Conservation (phyloP, 164 flowering plant species). For the Liquidambar formosana region DNA sequence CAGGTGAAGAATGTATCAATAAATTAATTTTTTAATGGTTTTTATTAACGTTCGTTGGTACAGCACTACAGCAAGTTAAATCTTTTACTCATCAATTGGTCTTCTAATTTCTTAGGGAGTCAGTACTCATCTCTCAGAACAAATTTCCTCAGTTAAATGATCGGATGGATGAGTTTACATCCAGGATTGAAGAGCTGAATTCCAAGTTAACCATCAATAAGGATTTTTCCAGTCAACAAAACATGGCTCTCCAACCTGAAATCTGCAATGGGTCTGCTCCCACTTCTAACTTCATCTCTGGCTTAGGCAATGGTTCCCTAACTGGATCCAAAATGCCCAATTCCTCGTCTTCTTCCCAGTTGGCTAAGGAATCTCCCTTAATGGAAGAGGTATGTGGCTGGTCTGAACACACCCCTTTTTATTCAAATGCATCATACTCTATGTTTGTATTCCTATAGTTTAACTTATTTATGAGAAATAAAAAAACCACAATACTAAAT, state of each 20-base stretch:
- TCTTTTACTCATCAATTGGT: not conserved
- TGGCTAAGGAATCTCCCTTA: constrained; percentile 71
- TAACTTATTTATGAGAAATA: not conserved
- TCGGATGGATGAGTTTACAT: constrained; percentile 89
- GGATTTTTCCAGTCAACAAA: constrained; percentile 60
- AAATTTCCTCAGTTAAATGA: constrained; percentile 82
- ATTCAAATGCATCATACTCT: not conserved
- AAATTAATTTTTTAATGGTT: not conserved
- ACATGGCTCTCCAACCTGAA: constrained; percentile 58
- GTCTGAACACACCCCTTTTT: not conserved
- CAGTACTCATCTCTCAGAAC: constrained; percentile 80
- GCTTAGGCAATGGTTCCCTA: constrained; percentile 70
- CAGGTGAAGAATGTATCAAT: constrained; percentile 40
- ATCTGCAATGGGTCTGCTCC: constrained; percentile 81
- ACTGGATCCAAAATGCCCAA: constrained; percentile 53
- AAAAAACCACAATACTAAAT: not conserved
- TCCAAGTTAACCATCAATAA: constrained; percentile 54
- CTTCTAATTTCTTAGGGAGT: constrained; percentile 50
- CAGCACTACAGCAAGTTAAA: not conserved
- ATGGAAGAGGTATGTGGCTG: constrained; percentile 70
- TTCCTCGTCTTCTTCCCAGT: constrained; percentile 74
- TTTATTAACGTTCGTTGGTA: not conserved
- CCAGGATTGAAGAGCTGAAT: constrained; percentile 77
- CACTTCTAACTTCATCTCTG: constrained; percentile 63
- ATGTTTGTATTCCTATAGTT: not conserved